Evolutionary conservation across 2,329 filamentous ascomycete genomes (phyloP).

Genomic region (Fusarium longipes): DNA sequence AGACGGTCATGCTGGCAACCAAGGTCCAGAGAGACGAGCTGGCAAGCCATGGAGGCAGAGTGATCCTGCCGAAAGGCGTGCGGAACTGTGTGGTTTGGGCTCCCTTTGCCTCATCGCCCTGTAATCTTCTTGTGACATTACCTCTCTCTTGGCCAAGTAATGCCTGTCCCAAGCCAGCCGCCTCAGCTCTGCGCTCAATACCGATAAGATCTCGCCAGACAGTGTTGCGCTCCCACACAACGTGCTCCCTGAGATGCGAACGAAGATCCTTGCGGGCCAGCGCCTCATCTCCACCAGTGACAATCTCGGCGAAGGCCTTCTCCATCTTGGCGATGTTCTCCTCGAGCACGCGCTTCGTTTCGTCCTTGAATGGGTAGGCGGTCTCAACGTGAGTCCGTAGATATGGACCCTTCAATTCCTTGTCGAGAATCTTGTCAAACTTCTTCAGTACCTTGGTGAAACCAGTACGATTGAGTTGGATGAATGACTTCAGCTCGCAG

Average conservation of each 20-base stretch:
- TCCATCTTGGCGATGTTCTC: conserved; percentile 81
- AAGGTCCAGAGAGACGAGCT: conserved; percentile 84
- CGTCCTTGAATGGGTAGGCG: conserved; percentile 82
- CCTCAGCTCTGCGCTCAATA: conserved; percentile 94
- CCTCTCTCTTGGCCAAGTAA: conserved; percentile 81
- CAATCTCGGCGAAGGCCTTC: conserved; percentile 80
- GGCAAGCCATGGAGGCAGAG: conserved; percentile 83
- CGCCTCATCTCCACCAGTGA: conserved; percentile 82
- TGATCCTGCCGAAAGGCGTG: conserved; percentile 83
- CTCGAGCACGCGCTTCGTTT: conserved; percentile 77
- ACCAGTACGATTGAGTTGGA: conserved; percentile 95
- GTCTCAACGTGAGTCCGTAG: conserved; percentile 78
- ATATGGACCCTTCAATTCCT: conserved; percentile 80
- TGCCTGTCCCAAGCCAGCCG: conserved; percentile 88
- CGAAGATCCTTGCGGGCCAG: conserved; percentile 86
- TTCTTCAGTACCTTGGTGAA: conserved; percentile 98
- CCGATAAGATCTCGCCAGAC: conserved; percentile 99
- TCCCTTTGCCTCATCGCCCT: conserved; percentile 82
- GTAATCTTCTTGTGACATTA: conserved; percentile 74
- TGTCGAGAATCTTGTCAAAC: conserved; percentile 95
- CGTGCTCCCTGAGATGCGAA: conserved; percentile 92
- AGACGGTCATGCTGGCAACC: conserved; percentile 75
- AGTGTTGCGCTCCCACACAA: conserved; percentile 98
- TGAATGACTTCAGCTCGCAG: conserved; percentile 95
- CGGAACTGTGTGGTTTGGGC: conserved; percentile 73